phyloP scores from a whole-genome alignment of 345 rosid genomes.

The Conringia planisiliqua region DNA sequence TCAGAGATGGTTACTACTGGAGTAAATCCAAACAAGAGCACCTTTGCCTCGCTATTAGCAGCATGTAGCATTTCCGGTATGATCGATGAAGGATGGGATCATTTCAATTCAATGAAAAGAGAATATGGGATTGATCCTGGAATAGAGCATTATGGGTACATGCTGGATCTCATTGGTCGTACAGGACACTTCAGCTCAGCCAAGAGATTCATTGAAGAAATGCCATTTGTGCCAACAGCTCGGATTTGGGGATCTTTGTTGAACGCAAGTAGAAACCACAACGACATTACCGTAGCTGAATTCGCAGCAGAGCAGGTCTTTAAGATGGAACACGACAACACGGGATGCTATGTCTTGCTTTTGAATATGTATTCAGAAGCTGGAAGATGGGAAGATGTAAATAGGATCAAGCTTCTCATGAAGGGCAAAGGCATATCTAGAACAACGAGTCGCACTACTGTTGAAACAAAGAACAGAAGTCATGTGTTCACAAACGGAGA shows the following conservation, averaged over 20 bases:
- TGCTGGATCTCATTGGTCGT: conserved; percentile 79
- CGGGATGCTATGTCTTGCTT: conserved; percentile 70
- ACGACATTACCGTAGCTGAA: conserved; percentile 54
- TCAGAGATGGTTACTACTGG: conserved; percentile 45
- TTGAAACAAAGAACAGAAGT: conserved; percentile 41
- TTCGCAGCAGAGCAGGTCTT: conserved; percentile 48
- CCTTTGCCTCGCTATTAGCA: conserved; percentile 61
- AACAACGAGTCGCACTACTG: conserved; percentile 39
- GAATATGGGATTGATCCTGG: conserved; percentile 65
- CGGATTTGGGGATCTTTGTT: conserved; percentile 82
- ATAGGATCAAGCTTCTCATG: conserved; percentile 53
- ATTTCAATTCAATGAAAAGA: conserved; percentile 54
- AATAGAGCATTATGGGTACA: conserved; percentile 68
- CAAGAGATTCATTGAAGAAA: conserved; percentile 50
- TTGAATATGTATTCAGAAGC: conserved; percentile 76
- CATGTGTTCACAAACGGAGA: conserved; percentile 52
- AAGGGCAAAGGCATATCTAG: conserved; percentile 47
- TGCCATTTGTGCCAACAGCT: conserved; percentile 58
- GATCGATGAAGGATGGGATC: conserved; percentile 67
- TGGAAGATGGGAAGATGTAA: conserved; percentile 64
- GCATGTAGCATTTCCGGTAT: conserved; percentile 73
- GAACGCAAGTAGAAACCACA: conserved; percentile 59
- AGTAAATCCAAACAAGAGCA: conserved; percentile 57
- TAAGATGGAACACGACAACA: conserved; percentile 53
- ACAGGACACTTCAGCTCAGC: conserved; percentile 48